Percentiles rank a stretch among this genome's conserved stretches.
Evolutionary conservation across 495 filamentous ascomycete species (phyloP).

Genomic region (Penicillium bovifimosum): DNA sequence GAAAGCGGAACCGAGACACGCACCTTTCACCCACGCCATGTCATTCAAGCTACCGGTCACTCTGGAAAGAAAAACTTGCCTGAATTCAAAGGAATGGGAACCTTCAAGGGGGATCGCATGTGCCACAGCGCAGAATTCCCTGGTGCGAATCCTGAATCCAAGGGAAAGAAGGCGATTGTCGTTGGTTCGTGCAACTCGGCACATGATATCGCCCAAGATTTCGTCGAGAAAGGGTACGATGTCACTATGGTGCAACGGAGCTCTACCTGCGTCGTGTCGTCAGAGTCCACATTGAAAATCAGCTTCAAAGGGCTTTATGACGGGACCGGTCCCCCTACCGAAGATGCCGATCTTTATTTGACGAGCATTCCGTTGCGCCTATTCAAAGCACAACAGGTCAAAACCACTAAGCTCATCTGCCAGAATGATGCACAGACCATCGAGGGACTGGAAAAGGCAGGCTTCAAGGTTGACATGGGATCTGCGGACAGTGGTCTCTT

Average conservation of each 20-base stretch:
- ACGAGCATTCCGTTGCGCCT: slow-evolving; percentile 51
- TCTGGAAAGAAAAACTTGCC: slow-evolving; percentile 65
- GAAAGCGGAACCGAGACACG: slow-evolving; percentile 50
- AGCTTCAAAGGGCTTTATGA: slow-evolving; percentile 55
- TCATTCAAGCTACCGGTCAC: slow-evolving; percentile 69
- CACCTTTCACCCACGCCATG: slow-evolving; percentile 57
- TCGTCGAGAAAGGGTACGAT: slow-evolving; percentile 71
- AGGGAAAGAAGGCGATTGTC: slow-evolving; percentile 64
- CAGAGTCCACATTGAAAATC: slow-evolving; percentile 48
- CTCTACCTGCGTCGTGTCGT: slow-evolving; percentile 64
- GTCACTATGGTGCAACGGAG: slow-evolving; percentile 82
- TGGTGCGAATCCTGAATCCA: slow-evolving; percentile 45
- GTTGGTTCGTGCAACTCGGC: slow-evolving; percentile 77
- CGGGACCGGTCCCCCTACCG: slow-evolving; percentile 48
- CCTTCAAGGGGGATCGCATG: slow-evolving; percentile 48
- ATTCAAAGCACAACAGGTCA: slow-evolving; percentile 53
- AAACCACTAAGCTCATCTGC: slow-evolving; percentile 43
- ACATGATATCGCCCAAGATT: slow-evolving; percentile 82
- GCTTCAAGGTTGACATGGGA: slow-evolving; percentile 66
- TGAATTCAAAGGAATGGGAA: slow-evolving; percentile 53
- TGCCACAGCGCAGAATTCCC: slow-evolving; percentile 69
- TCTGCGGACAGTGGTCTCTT: slow-evolving; percentile 60
- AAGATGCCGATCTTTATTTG: slow-evolving; percentile 59
- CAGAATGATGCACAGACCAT: slow-evolving; percentile 44
- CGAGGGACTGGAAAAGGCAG: slow-evolving; percentile 58